Conservation (phyloP, 805 yeast genomes). For the Zygoascus flipseniorum region DNA sequence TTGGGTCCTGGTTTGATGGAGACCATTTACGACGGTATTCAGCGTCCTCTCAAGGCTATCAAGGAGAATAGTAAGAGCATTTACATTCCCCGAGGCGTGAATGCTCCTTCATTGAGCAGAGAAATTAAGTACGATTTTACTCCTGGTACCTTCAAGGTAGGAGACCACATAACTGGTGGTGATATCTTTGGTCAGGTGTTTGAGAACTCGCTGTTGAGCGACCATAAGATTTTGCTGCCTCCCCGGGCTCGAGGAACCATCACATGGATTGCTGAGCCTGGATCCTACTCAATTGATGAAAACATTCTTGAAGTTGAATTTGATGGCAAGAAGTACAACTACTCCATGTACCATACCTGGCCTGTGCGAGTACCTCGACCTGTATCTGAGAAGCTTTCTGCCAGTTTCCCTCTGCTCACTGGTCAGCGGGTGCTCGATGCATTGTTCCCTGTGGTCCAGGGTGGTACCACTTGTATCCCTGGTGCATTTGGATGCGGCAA, state of each 20-base stretch:
- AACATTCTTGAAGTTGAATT: conserved; percentile 89
- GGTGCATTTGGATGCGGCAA: conserved; percentile 99
- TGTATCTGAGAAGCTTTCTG: conserved; percentile 86
- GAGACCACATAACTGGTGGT: conserved; percentile 98
- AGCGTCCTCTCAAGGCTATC: conserved; percentile 94
- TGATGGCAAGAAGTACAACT: conserved; percentile 71
- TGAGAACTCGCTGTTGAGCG: conserved; percentile 86
- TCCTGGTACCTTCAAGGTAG: conserved; percentile 71
- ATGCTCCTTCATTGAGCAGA: conserved; percentile 91
- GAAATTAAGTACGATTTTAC: conserved; percentile 73
- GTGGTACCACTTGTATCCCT: conserved; percentile 99
- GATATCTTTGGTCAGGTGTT: conserved; percentile 90
- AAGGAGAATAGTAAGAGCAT: conserved; percentile 82
- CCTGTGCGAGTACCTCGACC: conserved; percentile 99
- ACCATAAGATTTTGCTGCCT: conserved; percentile 91
- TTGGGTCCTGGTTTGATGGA: conserved; percentile 99
- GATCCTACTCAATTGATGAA: conserved; percentile 87
- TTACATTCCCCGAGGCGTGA: conserved; percentile 98
- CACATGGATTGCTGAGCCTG: conserved; percentile 79
- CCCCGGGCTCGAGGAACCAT: conserved; percentile 99
- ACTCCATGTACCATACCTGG: conserved; percentile 98
- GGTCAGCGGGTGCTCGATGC: conserved; percentile 99
- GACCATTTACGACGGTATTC: conserved; percentile 98
- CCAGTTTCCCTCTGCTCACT: conserved; percentile 90
- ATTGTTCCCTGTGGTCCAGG: conserved; percentile 97